phyloP scores from a whole-genome alignment of 257 asterid genomes.

The Verbascum thapsus region DNA sequence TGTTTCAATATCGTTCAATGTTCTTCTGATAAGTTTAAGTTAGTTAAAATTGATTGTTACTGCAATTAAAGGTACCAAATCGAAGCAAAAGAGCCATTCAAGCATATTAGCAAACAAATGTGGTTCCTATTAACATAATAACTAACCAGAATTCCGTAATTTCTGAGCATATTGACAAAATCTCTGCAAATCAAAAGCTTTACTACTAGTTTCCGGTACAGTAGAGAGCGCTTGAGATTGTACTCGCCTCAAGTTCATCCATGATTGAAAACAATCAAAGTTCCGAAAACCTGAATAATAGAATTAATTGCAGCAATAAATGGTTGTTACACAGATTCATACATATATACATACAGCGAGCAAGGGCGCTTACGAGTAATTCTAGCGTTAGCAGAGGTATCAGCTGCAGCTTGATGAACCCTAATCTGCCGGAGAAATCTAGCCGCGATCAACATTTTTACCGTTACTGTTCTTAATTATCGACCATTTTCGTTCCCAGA shows the following conservation, averaged over 20 bases:
- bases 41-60: too few species aligned
- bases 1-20: too few species aligned
- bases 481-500: too few species aligned
- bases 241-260: conserved; percentile 20
- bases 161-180: conserved; percentile 25
- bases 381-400: conserved; percentile 4
- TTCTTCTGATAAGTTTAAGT: too few species aligned
- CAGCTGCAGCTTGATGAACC: conserved; percentile 23
- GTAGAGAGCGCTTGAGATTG: conserved; percentile 23
- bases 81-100: too few species aligned
- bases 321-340: background rate
- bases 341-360: background rate
- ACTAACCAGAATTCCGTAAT: conserved; percentile 32
- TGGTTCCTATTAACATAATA: background rate
- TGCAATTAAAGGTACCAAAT: too few species aligned
- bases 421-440: conserved; percentile 35
- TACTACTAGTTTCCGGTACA: conserved; percentile 23
- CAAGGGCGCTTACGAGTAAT: conserved; percentile 27
- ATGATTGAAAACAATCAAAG: conserved; percentile 24
- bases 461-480: background rate
- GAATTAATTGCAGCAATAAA: background rate
- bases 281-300: conserved; percentile 31
- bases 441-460: conserved; percentile 28
- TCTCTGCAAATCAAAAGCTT: conserved; percentile 16
- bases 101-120: too few species aligned